A percentile compares a stretch with the other conserved stretches of the same genome.
Conservation (phyloP, 1,284 basidiomycete genomes). For the Apiotrichum laibachii region DNA sequence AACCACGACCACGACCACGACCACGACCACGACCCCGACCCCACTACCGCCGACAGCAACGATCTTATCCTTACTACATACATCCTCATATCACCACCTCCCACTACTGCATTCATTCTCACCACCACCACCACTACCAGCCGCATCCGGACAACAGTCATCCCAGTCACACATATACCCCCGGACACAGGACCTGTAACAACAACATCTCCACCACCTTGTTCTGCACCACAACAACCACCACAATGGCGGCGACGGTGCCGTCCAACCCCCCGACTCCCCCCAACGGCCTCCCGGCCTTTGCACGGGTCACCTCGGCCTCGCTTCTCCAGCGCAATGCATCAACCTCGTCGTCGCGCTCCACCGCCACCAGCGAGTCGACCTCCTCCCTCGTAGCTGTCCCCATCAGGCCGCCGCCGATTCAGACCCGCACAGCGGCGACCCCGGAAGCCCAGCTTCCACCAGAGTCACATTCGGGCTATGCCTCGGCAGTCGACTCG, state of each 20-base stretch:
- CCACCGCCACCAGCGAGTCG: slow-evolving; percentile 40
- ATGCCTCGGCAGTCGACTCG: slow-evolving; percentile 4
- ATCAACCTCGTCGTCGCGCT: slow-evolving; percentile 42
- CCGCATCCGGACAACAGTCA: too few species aligned
- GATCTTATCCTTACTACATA: too few species aligned
- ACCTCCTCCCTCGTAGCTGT: slow-evolving; percentile 46
- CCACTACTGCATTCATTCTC: too few species aligned
- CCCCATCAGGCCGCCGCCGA: slow-evolving; percentile 47
- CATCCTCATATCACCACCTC: too few species aligned
- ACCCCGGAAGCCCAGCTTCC: slow-evolving; percentile 34
- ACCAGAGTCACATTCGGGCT: slow-evolving; percentile 6
- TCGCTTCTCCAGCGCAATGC: slow-evolving; percentile 36
- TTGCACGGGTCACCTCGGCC: slow-evolving; percentile 19
- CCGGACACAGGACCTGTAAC: neutral
- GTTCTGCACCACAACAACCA: neutral
- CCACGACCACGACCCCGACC: too few species aligned
- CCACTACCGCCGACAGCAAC: too few species aligned
- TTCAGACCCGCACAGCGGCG: slow-evolving; percentile 47
- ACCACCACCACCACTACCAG: too few species aligned
- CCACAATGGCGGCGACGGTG: slow-evolving; percentile 10
- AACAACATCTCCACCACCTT: neutral
- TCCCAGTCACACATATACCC: too few species aligned
- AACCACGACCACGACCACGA: too few species aligned
- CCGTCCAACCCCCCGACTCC: slow-evolving; percentile 20
- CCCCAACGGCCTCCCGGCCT: slow-evolving; percentile 15